A percentile compares a stretch with the other conserved stretches of the same genome.
Conservation (phyloP, 176 grass and related monocot species). For the Ananas comosus region DNA sequence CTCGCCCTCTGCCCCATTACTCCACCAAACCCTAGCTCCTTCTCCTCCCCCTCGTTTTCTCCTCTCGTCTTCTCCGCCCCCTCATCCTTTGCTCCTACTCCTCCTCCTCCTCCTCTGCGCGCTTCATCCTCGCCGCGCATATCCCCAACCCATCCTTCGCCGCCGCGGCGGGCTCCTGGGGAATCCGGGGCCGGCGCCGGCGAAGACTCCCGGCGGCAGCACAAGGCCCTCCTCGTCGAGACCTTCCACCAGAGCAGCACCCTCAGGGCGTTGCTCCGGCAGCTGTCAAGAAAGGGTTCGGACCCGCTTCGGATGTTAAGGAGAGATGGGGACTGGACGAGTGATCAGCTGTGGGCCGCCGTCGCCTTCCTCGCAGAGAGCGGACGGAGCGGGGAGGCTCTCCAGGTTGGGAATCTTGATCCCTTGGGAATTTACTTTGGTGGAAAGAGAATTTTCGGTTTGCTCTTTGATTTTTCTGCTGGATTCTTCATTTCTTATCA, state of each 20-base stretch:
- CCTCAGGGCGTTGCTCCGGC: not conserved
- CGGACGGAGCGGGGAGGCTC: not conserved
- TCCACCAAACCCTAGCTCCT: no score
- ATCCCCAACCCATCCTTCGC: no score
- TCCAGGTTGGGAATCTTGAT: conserved; percentile 1
- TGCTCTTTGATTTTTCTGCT: not conserved
- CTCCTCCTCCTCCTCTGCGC: no score
- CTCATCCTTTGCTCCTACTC: no score
- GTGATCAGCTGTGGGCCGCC: conserved; percentile 7
- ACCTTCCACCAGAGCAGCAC: conserved; percentile 5
- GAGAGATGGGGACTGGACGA: conserved; percentile 9
- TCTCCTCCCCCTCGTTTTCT: no score
- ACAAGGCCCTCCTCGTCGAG: conserved; percentile 1
- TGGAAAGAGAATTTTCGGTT: not conserved
- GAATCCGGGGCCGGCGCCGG: no score
- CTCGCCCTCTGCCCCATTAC: no score
- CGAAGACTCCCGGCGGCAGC: not conserved
- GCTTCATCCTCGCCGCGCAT: no score
- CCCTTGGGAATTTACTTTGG: not conserved
- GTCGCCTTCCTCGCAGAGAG: not conserved
- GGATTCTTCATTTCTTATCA: not conserved
- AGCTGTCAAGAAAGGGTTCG: conserved; percentile 3
- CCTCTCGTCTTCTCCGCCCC: no score
- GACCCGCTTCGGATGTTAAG: not conserved
- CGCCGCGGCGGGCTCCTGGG: no score